Evolutionary conservation across 148 eudicot genomes (phyloP).

Genomic region (Vaccinium macrocarpon): DNA sequence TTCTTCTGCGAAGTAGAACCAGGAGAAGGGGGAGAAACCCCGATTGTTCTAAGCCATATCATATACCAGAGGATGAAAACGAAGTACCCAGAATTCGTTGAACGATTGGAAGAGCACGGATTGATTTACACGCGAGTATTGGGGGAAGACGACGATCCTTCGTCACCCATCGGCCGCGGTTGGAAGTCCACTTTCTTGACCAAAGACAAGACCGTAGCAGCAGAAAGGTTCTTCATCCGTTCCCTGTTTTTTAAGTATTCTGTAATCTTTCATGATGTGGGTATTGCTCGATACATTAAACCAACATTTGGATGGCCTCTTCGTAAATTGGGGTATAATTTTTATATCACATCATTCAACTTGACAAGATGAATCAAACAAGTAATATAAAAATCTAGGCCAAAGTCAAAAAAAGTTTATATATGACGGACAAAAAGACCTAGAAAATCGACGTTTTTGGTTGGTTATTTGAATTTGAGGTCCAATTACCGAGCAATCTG

Average conservation of each 20-base stretch:
- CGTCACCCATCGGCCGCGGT: conserved; percentile 82
- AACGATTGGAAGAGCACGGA: conserved; percentile 62
- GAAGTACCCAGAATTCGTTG: conserved; percentile 72
- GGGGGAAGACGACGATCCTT: conserved; percentile 85
- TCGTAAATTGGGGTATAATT: no score
- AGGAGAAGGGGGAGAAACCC: conserved; percentile 82
- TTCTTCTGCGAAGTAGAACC: conserved; percentile 94
- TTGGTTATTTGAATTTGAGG: no score
- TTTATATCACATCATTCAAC: no score
- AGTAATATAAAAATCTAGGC: no score
- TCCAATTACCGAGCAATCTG: no score
- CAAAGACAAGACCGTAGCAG: conserved; percentile 65
- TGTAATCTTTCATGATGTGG: neutral
- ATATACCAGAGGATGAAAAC: conserved; percentile 80
- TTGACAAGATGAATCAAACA: no score
- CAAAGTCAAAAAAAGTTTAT: no score
- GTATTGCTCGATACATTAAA: neutral
- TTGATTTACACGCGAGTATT: conserved; percentile 68
- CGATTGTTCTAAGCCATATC: conserved; percentile 87
- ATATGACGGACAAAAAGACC: no score
- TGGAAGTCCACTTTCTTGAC: conserved; percentile 90
- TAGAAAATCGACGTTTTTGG: no score
- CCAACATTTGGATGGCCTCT: neutral
- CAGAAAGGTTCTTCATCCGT: conserved; percentile 51
- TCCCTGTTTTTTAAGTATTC: neutral